phyloP scores from a whole-genome alignment of 495 filamentous ascomycete genomes.

The Neurospora tetraspora region DNA sequence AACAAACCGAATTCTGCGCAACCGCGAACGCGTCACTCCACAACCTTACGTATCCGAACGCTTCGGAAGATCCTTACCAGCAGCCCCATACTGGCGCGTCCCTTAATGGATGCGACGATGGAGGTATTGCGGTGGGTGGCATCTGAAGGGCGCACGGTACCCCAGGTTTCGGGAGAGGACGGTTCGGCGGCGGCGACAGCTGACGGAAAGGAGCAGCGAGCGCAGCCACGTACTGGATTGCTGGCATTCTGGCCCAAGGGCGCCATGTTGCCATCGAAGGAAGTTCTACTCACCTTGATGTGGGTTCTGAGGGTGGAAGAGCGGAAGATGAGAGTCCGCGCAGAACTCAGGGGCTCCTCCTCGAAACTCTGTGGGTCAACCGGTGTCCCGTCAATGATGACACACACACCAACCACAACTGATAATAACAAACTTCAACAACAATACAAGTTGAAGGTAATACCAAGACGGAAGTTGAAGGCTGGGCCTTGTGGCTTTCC shows the following conservation, averaged over 20 bases:
- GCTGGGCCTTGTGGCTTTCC: background rate
- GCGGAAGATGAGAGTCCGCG: conserved; percentile 23
- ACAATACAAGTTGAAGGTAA: background rate
- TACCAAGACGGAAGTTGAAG: background rate
- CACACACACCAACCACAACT: conserved; percentile 9
- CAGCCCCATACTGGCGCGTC: conserved; percentile 89
- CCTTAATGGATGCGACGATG: conserved; percentile 83
- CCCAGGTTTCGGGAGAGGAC: conserved; percentile 30
- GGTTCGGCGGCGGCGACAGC: conserved; percentile 22
- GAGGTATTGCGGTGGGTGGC: conserved; percentile 63
- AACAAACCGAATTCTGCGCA: conserved; percentile 28
- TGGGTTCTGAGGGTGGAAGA: conserved; percentile 42
- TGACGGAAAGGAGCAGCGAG: conserved; percentile 23
- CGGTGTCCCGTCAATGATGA: conserved; percentile 12
- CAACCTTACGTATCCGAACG: conserved; percentile 39
- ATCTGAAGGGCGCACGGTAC: conserved; percentile 36
- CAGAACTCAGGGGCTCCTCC: conserved; percentile 7
- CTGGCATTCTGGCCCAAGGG: conserved; percentile 30
- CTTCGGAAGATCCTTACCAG: conserved; percentile 55
- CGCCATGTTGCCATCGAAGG: conserved; percentile 39
- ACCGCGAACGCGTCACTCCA: conserved; percentile 31
- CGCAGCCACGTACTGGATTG: conserved; percentile 22
- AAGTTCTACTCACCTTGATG: conserved; percentile 41
- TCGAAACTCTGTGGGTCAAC: conserved; percentile 14
- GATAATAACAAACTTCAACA: background rate